phyloP scores from a whole-genome alignment of 768 basidiomycete genomes.

The Amanita phalloides region DNA sequence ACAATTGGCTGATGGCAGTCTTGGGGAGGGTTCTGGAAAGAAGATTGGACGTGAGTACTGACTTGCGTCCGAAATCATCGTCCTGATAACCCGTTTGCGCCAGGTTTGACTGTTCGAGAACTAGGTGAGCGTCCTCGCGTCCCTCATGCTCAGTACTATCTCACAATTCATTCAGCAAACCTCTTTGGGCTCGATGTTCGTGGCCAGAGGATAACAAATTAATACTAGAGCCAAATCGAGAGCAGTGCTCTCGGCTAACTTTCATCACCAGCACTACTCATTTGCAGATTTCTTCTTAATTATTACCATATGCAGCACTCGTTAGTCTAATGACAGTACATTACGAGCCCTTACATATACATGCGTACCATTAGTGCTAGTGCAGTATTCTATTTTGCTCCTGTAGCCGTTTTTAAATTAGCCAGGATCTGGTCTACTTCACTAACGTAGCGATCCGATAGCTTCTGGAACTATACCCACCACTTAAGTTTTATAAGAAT shows the following conservation, averaged over 20 bases:
- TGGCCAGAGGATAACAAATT: constrained; percentile 13
- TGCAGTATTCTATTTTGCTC: constrained; percentile 16
- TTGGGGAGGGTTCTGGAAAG: constrained; percentile 52
- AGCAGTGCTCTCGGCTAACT: background rate
- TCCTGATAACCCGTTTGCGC: background rate
- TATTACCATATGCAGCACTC: background rate
- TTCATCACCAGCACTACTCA: background rate
- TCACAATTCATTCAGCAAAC: constrained; percentile 17
- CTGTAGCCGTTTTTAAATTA: constrained; percentile 50
- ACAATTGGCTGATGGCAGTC: constrained; percentile 45
- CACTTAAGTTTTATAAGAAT: background rate
- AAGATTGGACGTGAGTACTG: constrained; percentile 40
- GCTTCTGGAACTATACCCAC: constrained; percentile 55
- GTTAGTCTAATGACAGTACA: background rate
- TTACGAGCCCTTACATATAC: background rate
- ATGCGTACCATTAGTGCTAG: background rate
- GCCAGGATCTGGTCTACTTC: constrained; percentile 61
- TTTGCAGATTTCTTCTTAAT: background rate
- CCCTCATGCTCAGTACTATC: background rate
- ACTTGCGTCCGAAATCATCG: background rate
- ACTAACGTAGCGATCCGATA: constrained; percentile 47
- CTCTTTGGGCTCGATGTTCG: constrained; percentile 33
- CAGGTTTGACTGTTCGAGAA: constrained; percentile 37
- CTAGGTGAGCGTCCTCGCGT: constrained; percentile 22
- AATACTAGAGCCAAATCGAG: background rate